phyloP scores from a whole-genome alignment of 2,329 filamentous ascomycete species.

The Aspergillus udagawae region DNA sequence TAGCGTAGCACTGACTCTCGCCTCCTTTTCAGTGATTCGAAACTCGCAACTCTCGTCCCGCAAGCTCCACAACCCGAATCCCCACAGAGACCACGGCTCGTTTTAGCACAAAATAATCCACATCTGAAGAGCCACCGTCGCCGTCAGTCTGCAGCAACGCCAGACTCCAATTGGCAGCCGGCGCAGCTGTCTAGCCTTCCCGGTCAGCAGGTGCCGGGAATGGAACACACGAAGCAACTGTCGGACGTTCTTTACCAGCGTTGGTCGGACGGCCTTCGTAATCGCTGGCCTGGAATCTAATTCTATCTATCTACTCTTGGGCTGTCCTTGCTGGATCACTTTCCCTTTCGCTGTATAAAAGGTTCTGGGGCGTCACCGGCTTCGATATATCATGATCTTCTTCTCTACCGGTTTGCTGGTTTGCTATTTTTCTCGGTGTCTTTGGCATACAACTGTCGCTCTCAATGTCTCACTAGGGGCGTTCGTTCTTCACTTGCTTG shows the following conservation, averaged over 20 bases:
- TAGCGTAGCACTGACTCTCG: not conserved
- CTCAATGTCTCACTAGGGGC: not conserved
- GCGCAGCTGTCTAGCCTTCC: slow-evolving; percentile 47
- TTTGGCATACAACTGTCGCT: slow-evolving; percentile 6
- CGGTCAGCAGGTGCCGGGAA: slow-evolving; percentile 61
- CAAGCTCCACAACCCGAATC: slow-evolving; percentile 35
- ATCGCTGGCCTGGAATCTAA: slow-evolving; percentile 56
- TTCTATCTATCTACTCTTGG: not conserved
- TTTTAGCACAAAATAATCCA: slow-evolving; percentile 77
- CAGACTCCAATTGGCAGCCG: slow-evolving; percentile 36
- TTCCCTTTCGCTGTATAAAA: slow-evolving; percentile 28
- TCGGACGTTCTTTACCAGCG: slow-evolving; percentile 86
- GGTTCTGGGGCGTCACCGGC: slow-evolving; percentile 19
- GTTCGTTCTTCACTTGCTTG: not conserved
- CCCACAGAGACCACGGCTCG: slow-evolving; percentile 59
- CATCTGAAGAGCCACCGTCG: slow-evolving; percentile 75
- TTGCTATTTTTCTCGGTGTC: slow-evolving; percentile 7
- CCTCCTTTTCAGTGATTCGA: slow-evolving; percentile 29
- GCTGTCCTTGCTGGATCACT: slow-evolving; percentile 1
- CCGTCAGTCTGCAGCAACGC: slow-evolving; percentile 49
- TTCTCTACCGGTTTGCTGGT: slow-evolving; percentile 10
- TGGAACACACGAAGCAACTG: slow-evolving; percentile 88
- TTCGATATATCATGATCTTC: slow-evolving; percentile 15
- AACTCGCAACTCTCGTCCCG: slow-evolving; percentile 38
- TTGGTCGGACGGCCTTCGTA: slow-evolving; percentile 80